Base-by-base conservation (phyloP, 164 flowering plant genomes). In the Magnolia officinalis region DNA sequence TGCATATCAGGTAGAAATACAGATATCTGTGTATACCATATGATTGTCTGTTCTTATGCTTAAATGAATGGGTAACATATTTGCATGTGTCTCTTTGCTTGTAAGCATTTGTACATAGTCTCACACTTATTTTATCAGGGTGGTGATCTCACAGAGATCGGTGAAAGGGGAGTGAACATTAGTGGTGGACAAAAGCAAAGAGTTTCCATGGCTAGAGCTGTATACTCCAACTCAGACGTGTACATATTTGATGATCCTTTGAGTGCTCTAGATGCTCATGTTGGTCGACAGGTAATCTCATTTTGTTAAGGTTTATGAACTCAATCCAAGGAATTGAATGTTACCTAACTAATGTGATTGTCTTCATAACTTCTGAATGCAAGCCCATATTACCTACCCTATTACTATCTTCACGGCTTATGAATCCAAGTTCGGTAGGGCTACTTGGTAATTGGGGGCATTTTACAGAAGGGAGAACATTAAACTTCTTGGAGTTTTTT, bases 141-240 rank as follows among this genome's bases (percentile, higher is more conserved):
- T 74, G 96, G 99, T 86, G 99, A 96, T 88, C 95, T 96, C 75
- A 96, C 99, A 65, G 99, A 96, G 86, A 96, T 96, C 80, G 99
- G 99, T 76, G 99, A 96, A 87, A 88, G 99, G 74, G 99, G 99
- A 13, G 98, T 96, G 23, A 96, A 96, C 75, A 93, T 96, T 64
- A 96, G 99, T 82, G 99, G 99, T 76, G 99, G 99, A 23, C 99
- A 96, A 79, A 96, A 94, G 86, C 99, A 96, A 84, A 88, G 99
- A 86, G 96, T 96, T 73, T 94, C 98, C 66, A 88, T 96, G 97
- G 99, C 99, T 69, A 88, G 99, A 81, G 99, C 99, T 76, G 94
- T 94, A 5, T 96, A 96, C 80, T 90, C 98, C 50, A 84, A 89
- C 83, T 91, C 98, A 45, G 98, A 96, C 84, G 96, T 96, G 5